Evolutionary conservation across 2,329 filamentous ascomycete species (phyloP).

Genomic region (Fusarium concolor): DNA sequence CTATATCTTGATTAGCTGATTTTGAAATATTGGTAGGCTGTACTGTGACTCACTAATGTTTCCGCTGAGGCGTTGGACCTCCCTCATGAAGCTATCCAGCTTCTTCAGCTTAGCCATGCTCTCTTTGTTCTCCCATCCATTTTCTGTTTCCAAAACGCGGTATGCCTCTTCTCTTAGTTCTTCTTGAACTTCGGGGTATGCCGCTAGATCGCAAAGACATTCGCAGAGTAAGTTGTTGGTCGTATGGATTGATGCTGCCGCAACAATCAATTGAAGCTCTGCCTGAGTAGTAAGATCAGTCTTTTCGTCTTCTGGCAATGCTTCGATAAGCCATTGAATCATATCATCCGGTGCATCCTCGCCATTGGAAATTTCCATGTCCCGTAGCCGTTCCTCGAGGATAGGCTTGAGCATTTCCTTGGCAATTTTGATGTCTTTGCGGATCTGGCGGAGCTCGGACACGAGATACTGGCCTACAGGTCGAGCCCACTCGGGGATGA

Average conservation of each 20-base stretch:
- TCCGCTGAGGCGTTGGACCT: conserved; percentile 54
- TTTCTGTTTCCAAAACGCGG: conserved; percentile 55
- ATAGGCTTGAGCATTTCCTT: conserved; percentile 59
- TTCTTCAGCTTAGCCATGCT: conserved; percentile 59
- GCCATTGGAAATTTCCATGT: conserved; percentile 53
- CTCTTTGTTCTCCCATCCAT: conserved; percentile 57
- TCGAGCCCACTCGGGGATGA: conserved; percentile 63
- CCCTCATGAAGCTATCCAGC: conserved; percentile 63
- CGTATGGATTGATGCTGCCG: conserved; percentile 59
- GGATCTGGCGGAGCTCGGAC: conserved; percentile 59
- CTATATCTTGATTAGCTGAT: conserved; percentile 45
- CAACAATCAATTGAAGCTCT: conserved; percentile 58
- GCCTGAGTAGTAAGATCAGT: conserved; percentile 54
- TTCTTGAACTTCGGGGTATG: conserved; percentile 60
- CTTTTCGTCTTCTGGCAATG: conserved; percentile 54
- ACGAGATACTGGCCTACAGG: conserved; percentile 60
- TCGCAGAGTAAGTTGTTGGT: conserved; percentile 60
- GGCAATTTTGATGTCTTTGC: conserved; percentile 56
- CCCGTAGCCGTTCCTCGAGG: conserved; percentile 59
- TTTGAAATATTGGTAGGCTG: not conserved
- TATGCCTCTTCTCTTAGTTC: conserved; percentile 62
- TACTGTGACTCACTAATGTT: conserved; percentile 55
- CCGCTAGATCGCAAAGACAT: conserved; percentile 62
- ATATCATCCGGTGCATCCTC: conserved; percentile 56
- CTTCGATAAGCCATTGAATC: conserved; percentile 59